A percentile compares a stretch with the other conserved stretches of the same genome.
These are phyloP conservation scores for Parasitella parasitica DNA, from an alignment of 371 early-diverging fungal species.

Conservation along the genomic window DNA sequence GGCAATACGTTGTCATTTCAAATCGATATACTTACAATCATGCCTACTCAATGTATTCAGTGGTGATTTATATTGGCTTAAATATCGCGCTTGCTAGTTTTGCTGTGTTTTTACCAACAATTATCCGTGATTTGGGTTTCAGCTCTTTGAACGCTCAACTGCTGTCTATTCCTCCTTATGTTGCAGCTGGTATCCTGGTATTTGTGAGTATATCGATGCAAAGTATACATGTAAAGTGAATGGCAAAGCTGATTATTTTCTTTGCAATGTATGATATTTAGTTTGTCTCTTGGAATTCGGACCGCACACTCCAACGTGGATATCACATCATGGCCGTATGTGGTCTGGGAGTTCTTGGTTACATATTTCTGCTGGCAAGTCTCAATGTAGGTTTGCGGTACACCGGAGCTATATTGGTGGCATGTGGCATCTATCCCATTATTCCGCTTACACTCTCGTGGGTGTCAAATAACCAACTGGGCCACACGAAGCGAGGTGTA, in stretches of 20 bases:
- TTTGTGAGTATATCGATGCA: conserved; percentile 28
- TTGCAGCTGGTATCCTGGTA: conserved; percentile 30
- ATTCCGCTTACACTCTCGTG: conserved; percentile 54
- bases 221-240: too few relatives aligned
- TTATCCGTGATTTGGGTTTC: conserved; percentile 41
- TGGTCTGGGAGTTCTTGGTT: conserved; percentile 32
- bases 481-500: conserved; percentile 58
- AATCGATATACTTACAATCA: neutral
- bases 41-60: conserved; percentile 10
- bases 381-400: conserved; percentile 44
- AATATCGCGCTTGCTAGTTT: conserved; percentile 40
- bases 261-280: neutral
- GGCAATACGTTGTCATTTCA: too few relatives aligned
- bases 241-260: too few relatives aligned
- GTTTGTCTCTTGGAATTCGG: conserved; percentile 42
- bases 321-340: conserved; percentile 35
- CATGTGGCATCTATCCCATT: conserved; percentile 57
- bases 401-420: conserved; percentile 54
- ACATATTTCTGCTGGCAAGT: conserved; percentile 40
- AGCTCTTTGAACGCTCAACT: conserved; percentile 35
- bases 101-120: conserved; percentile 42
- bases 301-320: conserved; percentile 35
- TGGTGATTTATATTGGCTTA: conserved; percentile 43
- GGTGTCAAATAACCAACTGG: conserved; percentile 59
- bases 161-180: conserved; percentile 42